Evolutionary conservation across 495 filamentous ascomycete species (phyloP), one percentile per base, ranked within the genome.

Genomic region (Xylaria nigripes): DNA sequence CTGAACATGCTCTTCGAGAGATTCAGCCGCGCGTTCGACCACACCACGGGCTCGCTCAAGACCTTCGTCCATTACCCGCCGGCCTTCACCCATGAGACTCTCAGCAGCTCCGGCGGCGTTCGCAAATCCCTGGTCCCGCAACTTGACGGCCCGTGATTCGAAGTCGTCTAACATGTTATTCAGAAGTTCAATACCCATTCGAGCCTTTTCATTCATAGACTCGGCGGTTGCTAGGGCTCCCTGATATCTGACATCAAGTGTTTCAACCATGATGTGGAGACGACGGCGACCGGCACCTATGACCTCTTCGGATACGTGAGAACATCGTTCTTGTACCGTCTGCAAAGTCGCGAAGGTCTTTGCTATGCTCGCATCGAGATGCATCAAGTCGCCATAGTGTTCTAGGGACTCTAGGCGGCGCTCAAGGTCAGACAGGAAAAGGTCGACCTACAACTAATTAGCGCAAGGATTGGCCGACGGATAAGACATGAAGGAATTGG

Each of bases 191-290:
- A 99, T 83, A 10, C 89, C 89, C 18, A 87, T 84, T 55, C 87
- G 84, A 3, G 90, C 90, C 68, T 96, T 96, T 59, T 94, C 89
- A 59, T 91, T 88, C 65, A 97, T 68, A 3, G 93, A 89, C 53
- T 86, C 90, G 55, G 90, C 90, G 9, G 85, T 87, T 6, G 79
- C 84, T 50, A 99, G 46, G n/a, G 83, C 91, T 54, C 92, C 87
- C 27, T 91, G 86, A 70, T 97, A 98, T 56, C 87, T 78, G 12
- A 78, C 81, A 65, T 99, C 93, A n/a, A 99, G 75, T 2, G 89
- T 95, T 54, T 97, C 93, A 16, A 99, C 89, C 68, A 97, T 81
- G 42, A 96, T 82, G 59, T 86, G 85, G 36, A 95, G 87, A 44
- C 89, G 80, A 57, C 87, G 82, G 50, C 85, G 84, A 23, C 93